Evolutionary conservation across 2,329 filamentous ascomycete genomes (phyloP).

Genomic region (Pseudopyricularia cyperi): DNA sequence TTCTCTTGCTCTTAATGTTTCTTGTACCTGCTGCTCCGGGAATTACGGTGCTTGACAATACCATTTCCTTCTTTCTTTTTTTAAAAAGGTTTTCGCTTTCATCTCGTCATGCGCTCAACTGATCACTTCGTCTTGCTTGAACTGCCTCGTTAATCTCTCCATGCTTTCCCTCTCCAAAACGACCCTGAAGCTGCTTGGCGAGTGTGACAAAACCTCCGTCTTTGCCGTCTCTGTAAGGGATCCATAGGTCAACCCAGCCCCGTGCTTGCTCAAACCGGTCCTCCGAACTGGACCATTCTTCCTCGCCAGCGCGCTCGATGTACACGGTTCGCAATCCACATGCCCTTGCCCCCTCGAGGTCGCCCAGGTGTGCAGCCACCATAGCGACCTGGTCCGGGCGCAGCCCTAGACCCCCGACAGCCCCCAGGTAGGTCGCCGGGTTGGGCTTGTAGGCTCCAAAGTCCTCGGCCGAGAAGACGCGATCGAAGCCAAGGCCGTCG

Average conservation of each 20-base stretch:
- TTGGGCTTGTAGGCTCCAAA: constrained; percentile 67
- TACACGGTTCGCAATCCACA: constrained; percentile 61
- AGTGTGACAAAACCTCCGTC: constrained; percentile 40
- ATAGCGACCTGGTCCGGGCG: constrained; percentile 52
- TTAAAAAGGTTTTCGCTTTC: no score
- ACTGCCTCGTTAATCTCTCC: not conserved
- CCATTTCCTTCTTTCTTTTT: not conserved
- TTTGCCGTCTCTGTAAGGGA: constrained; percentile 21
- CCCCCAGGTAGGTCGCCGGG: constrained; percentile 54
- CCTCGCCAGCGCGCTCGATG: constrained; percentile 55
- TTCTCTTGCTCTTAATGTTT: not conserved
- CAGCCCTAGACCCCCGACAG: constrained; percentile 42
- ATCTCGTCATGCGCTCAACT: not conserved
- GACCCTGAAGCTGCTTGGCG: constrained; percentile 16
- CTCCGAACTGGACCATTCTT: constrained; percentile 34
- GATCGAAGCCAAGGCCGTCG: constrained; percentile 47
- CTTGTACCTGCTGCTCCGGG: not conserved
- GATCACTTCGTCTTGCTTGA: no score
- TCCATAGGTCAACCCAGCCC: constrained; percentile 54
- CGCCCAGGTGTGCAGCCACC: constrained; percentile 63
- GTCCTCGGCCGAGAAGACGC: constrained; percentile 53
- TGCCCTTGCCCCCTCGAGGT: constrained; percentile 52
- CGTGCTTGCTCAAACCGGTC: constrained; percentile 27
- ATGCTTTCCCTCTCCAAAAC: not conserved
- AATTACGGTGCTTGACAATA: not conserved